Evolutionary conservation across 2,329 filamentous ascomycete genomes (phyloP).

Genomic region (Parasarocladium wereldwijsianum): DNA sequence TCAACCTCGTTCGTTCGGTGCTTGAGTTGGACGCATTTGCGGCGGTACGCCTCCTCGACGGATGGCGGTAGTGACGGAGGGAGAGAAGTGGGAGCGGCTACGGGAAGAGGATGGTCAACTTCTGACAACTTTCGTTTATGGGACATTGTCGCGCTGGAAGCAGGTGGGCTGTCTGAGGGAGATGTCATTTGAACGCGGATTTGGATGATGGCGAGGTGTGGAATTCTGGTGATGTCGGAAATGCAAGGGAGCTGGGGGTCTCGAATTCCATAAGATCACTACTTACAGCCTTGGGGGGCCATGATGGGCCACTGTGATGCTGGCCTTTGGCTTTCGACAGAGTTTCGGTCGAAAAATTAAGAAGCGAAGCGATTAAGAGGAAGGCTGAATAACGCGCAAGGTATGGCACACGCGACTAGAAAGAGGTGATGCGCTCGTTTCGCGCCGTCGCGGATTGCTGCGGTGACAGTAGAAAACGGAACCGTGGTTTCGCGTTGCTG

Average conservation of each 20-base stretch:
- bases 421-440: too few relatives aligned
- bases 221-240: constrained; percentile 1
- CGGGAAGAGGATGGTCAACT: constrained; percentile 17
- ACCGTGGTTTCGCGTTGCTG: too few relatives aligned
- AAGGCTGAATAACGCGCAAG: too few relatives aligned
- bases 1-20: constrained; percentile 85
- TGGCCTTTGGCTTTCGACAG: too few relatives aligned
- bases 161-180: constrained; percentile 2
- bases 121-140: constrained; percentile 21
- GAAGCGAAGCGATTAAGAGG: too few relatives aligned
- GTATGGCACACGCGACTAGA: too few relatives aligned
- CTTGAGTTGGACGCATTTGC: constrained; percentile 92
- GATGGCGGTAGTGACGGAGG: constrained; percentile 63
- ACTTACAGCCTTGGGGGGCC: too few relatives aligned
- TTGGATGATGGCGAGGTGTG: neutral
- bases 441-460: too few relatives aligned
- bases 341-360: too few relatives aligned
- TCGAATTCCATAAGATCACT: too few relatives aligned
- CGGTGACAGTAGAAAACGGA: too few relatives aligned
- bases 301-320: too few relatives aligned
- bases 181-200: neutral
- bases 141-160: constrained; percentile 13
- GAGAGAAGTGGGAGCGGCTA: constrained; percentile 26
- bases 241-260: neutral
- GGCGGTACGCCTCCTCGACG: constrained; percentile 88